Percentiles rank a stretch among this genome's conserved stretches.
Conservation (phyloP, 2,329 filamentous ascomycete genomes). For the Epicoccum sorghinum region DNA sequence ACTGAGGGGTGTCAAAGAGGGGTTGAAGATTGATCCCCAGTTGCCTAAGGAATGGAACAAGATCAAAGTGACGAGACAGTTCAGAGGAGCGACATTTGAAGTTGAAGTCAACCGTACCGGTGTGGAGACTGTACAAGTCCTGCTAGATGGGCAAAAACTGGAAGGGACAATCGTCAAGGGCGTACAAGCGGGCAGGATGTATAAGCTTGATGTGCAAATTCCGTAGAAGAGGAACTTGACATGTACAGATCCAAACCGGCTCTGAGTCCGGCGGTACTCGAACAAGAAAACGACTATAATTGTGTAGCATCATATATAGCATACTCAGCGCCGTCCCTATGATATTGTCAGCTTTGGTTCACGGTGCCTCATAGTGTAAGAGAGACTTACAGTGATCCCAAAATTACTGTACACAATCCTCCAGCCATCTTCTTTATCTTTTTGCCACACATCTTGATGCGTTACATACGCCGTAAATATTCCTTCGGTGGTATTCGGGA, state of each 20-base stretch:
- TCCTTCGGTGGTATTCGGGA: slow-evolving; percentile 5
- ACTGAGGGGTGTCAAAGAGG: slow-evolving; percentile 56
- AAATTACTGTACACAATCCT: slow-evolving; percentile 15
- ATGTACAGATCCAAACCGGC: too few species aligned
- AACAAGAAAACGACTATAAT: not conserved
- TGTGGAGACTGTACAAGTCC: slow-evolving; percentile 51
- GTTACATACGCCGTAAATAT: slow-evolving; percentile 14
- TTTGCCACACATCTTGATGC: slow-evolving; percentile 10
- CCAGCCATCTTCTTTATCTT: slow-evolving; percentile 7
- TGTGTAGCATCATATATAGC: not conserved
- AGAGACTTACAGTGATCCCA: slow-evolving; percentile 8
- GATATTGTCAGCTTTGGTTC: not conserved
- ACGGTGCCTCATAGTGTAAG: too few species aligned
- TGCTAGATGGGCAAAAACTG: slow-evolving; percentile 47
- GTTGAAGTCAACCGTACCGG: slow-evolving; percentile 53
- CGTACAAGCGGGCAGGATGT: slow-evolving; percentile 53
- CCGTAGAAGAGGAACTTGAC: not conserved
- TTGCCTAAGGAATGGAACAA: slow-evolving; percentile 58
- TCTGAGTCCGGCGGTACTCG: not conserved
- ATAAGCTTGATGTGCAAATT: slow-evolving; percentile 51
- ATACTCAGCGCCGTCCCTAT: slow-evolving; percentile 3
- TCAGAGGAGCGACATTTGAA: slow-evolving; percentile 59
- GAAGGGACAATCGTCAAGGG: slow-evolving; percentile 50
- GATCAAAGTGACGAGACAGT: slow-evolving; percentile 56
- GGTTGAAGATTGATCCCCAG: slow-evolving; percentile 57